Evolutionary conservation across 83 land plant genomes (phyloP), one percentile per base, ranked within the genome.

Genomic region (Larix sibirica): DNA sequence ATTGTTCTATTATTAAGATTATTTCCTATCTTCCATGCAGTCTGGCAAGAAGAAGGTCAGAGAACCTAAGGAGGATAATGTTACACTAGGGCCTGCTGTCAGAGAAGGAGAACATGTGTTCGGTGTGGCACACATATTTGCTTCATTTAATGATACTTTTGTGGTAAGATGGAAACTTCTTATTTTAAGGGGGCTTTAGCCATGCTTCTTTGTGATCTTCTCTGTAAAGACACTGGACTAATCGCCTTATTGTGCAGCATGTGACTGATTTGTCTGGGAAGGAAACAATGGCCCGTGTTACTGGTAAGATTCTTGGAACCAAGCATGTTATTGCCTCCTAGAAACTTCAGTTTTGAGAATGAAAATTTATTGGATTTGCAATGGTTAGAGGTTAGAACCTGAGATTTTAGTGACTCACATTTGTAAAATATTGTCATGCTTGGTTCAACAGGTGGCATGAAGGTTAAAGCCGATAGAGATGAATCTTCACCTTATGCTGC

Each of bases 391-490:
- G 50, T 47, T 47, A 47, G 50, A 47, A 0, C 50, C 8, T 47
- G 50, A 47, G 50, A 7, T 47, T 8, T 47, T 47, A 47, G 50
- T 7, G 50, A 47, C 50, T 47, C 47, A 4, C 0, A 47, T 47
- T 47, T 47, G 8, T 47, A 7, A 47, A 47, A 47, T 47, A 47
- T 47, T 47, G 50, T 47, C 9, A 8, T 47, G 6, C 50, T 7
- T 47, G 50, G 50, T 7, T 6, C 50, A 77, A 44, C 80, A 93
- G 98, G 98, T 85, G 96, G 98, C 21, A 96, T 94, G 98, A 96
- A 96, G 87, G 98, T 96, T 31, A 96, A 96, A 85, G 98, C 98
- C 77, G 98, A 96, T 67, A 84, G 98, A 67, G 96, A 94, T 86
- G 98, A 94, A 79, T 88, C 98, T 12, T 96, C 98, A 0, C 96